Conservation (phyloP, 192 early-diverging fungal genomes). For the Coemansia sp. region DNA sequence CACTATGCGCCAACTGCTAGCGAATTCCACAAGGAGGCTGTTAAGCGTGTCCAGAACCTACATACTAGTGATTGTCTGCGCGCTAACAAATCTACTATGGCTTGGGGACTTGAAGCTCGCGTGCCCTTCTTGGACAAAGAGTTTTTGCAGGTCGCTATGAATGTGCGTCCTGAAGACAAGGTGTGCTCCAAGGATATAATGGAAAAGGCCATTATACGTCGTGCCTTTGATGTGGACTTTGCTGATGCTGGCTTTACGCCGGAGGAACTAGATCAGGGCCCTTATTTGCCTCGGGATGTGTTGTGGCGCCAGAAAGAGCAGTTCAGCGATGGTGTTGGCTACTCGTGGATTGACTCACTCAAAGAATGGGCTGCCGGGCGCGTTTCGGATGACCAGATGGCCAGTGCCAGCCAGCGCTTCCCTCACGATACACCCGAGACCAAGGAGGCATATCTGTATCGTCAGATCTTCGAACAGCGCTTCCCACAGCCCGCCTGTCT, state of each 20-base stretch:
- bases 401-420: constrained; percentile 66
- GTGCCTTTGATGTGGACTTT: constrained; percentile 88
- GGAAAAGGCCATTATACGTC: constrained; percentile 94
- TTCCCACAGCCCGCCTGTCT: constrained; percentile 92
- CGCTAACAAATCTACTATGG: constrained; percentile 99
- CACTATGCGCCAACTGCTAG: constrained; percentile 81
- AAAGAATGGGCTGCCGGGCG: constrained; percentile 68
- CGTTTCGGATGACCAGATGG: constrained; percentile 80
- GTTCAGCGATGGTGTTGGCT: constrained; percentile 98
- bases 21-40: constrained; percentile 87
- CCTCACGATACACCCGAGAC: constrained; percentile 88
- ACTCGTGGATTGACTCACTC: constrained; percentile 96
- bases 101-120: constrained; percentile 98
- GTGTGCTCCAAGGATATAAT: constrained; percentile 70
- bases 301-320: constrained; percentile 99
- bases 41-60: constrained; percentile 93
- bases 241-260: constrained; percentile 59
- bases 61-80: constrained; percentile 95
- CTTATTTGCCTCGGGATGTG: constrained; percentile 85
- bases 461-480: constrained; percentile 88
- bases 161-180: constrained; percentile 81
- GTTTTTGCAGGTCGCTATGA: constrained; percentile 93
- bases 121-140: constrained; percentile 96
- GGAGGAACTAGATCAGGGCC: constrained; percentile 54
- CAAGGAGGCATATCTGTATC: constrained; percentile 97